Percentiles rank a stretch among this genome's conserved stretches.
Evolutionary conservation across 2,329 filamentous ascomycete species (phyloP).

Genomic region (Sporothrix curviconia): DNA sequence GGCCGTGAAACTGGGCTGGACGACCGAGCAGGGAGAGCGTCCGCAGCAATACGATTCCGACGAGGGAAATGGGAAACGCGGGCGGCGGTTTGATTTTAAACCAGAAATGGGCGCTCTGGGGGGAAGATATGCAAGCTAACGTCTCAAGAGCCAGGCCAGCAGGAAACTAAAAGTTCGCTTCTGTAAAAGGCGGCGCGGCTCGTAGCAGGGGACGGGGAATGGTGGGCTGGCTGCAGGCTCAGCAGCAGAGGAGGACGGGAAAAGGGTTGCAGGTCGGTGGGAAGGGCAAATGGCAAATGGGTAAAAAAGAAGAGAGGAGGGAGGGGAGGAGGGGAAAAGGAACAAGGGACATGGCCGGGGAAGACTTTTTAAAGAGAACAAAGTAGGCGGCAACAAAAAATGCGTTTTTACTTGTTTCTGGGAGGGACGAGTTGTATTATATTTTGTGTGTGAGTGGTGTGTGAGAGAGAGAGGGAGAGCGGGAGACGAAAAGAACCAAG

Average conservation of each 20-base stretch:
- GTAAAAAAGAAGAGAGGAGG: neutral
- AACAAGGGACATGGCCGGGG: too few species aligned
- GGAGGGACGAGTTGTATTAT: too few species aligned
- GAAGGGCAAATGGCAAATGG: neutral
- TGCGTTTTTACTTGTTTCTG: too few species aligned
- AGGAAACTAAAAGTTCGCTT: slow-evolving; percentile 10
- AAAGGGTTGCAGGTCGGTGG: neutral
- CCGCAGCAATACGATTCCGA: slow-evolving; percentile 1
- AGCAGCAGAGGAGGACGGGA: too few species aligned
- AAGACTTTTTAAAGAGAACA: too few species aligned
- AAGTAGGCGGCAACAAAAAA: too few species aligned
- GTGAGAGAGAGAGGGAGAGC: too few species aligned
- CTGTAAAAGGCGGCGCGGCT: slow-evolving; percentile 18
- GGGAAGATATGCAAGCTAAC: slow-evolving; percentile 8
- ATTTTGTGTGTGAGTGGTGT: too few species aligned
- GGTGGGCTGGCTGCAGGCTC: slow-evolving; percentile 4
- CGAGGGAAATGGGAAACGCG: neutral
- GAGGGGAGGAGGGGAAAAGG: too few species aligned
- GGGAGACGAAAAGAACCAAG: neutral
- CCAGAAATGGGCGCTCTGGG: neutral
- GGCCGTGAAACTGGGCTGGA: slow-evolving; percentile 2
- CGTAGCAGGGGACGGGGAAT: neutral
- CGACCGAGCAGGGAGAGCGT: neutral
- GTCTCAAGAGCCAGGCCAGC: neutral
- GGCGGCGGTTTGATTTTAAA: neutral